Base-by-base conservation (phyloP, 306 rosid species). In the Datisca glomerata region DNA sequence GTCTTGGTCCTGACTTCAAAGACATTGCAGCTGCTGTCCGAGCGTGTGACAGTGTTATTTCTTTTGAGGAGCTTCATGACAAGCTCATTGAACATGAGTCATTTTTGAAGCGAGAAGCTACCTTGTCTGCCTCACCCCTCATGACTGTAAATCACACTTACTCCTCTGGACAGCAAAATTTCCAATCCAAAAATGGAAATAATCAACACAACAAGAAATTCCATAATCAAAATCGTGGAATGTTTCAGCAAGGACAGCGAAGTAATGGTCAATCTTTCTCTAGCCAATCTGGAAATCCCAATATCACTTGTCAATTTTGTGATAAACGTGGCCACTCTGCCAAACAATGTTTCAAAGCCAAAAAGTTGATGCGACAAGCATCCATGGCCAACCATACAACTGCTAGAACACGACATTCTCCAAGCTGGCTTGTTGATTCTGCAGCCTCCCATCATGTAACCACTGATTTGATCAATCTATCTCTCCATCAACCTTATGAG, bases 391-490 rank as follows among this genome's bases (percentile, higher is more conserved):
- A 47, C 12, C 3, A 7, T 2, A 6, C 18, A 15, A 7, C 12
- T 6, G 1, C 9, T 1, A 4, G 0, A 0, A 15, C 2, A 7
- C 1, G 8, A 1, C 1, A n/a, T 11, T 14, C 6, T 2, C 2
- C 21, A 7, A 18, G 17, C 12, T 47, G 38, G 52, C 12, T 47
- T 6, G 8, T 49, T 10, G 29, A 49, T 6, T 11, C 29, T 12
- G 28, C 39, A 5, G 43, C 43, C 3, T 32, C 42, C 11, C 43
- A 49, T 12, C 54, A 49, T 36, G 21, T 18, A 3, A 33, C n/a
- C n/a, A n/a, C n/a, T n/a, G n/a, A n/a, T n/a, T n/a, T n/a, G n/a
- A n/a, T n/a, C n/a, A n/a, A n/a, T 15, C 6, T 31, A 3, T 17
- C 41, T 15, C 10, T 0, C 4, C 7, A n/a, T 12, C 11, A 18